Conservation (phyloP, 2,329 filamentous ascomycete genomes). For the Aspergillus melleus region DNA sequence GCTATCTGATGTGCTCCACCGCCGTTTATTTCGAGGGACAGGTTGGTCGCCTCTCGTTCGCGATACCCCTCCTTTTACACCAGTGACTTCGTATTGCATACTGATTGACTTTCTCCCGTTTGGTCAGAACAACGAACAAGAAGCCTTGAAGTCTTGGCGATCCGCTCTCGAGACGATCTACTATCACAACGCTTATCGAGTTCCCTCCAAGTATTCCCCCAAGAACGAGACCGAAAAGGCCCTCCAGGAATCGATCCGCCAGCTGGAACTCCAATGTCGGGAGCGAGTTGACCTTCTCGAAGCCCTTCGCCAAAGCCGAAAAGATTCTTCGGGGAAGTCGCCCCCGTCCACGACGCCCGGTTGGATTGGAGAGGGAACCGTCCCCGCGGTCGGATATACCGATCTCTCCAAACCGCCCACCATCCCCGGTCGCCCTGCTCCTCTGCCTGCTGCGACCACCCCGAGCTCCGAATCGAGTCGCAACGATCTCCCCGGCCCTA, state of each 20-base stretch:
- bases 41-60: conserved; percentile 50
- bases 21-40: conserved; percentile 95
- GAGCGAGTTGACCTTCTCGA: conserved; percentile 88
- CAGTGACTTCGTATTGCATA: neutral
- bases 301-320: conserved; percentile 68
- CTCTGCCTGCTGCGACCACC: conserved; percentile 13
- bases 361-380: conserved; percentile 77
- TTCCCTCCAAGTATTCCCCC: conserved; percentile 67
- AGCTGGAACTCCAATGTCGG: conserved; percentile 88
- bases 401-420: conserved; percentile 73
- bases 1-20: conserved; percentile 90
- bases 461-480: conserved; percentile 23
- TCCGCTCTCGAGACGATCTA: conserved; percentile 85
- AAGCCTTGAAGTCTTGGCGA: conserved; percentile 89
- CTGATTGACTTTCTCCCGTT: neutral
- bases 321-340: conserved; percentile 43
- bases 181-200: conserved; percentile 76
- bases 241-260: conserved; percentile 74
- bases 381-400: conserved; percentile 76
- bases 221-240: conserved; percentile 81
- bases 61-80: neutral
- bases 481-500: conserved; percentile 3
- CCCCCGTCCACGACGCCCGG: conserved; percentile 42
- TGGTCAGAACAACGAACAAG: conserved; percentile 78
- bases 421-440: conserved; percentile 49